These are phyloP conservation scores for Neurospora intermedia DNA, from an alignment of 495 filamentous ascomycete genomes.

Conservation along the genomic window DNA sequence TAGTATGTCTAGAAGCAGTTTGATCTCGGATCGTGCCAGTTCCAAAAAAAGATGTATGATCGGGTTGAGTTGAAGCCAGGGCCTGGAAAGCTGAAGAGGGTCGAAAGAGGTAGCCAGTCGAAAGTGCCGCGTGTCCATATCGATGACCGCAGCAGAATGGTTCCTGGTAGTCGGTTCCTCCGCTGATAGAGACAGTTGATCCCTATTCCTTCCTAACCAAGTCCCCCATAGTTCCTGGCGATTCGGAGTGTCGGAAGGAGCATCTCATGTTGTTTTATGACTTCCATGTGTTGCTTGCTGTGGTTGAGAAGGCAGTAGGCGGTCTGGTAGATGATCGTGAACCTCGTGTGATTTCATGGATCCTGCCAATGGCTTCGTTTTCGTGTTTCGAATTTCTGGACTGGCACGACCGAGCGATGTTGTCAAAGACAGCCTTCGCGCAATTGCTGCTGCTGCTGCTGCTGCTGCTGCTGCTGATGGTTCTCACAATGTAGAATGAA, in stretches of 20 bases:
- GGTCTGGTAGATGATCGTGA: not conserved
- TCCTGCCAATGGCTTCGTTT: not conserved
- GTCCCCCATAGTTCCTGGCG: not conserved
- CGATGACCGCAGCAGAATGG: not conserved
- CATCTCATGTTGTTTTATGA: not conserved
- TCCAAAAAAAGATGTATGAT: slow-evolving; percentile 17
- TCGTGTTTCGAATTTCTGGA: not conserved
- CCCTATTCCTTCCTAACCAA: not conserved
- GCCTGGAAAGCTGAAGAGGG: not conserved
- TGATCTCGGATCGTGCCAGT: slow-evolving; percentile 7
- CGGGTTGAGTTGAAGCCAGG: not conserved
- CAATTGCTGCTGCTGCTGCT: not conserved
- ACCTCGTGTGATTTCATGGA: not conserved
- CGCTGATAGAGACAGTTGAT: not conserved
- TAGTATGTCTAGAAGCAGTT: slow-evolving; percentile 13
- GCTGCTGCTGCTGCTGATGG: not conserved
- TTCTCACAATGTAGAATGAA: not conserved
- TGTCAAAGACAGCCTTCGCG: not conserved
- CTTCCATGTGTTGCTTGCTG: not conserved
- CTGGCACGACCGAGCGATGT: not conserved
- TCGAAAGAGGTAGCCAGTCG: not conserved
- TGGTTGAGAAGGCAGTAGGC: not conserved
- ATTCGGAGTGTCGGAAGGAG: not conserved
- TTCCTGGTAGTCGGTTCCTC: not conserved
- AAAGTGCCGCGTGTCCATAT: not conserved